A percentile compares a stretch with the other conserved stretches of the same genome.
phyloP scores from a whole-genome alignment of 192 early-diverging fungal genomes.

The Allomyces macrogynus region DNA sequence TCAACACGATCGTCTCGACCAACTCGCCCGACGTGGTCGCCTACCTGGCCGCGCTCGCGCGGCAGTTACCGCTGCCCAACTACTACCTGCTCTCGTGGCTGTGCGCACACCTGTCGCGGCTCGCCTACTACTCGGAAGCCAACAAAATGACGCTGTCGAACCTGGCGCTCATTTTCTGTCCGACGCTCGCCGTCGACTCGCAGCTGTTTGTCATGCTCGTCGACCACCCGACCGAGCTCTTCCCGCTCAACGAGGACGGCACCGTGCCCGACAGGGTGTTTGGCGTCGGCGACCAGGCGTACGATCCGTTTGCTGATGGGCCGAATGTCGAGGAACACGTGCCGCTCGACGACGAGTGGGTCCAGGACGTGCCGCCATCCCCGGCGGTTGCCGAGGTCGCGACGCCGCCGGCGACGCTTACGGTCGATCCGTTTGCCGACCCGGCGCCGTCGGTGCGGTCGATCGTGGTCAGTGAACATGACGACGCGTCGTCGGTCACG shows the following conservation, averaged over 20 bases:
- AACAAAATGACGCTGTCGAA: slow-evolving; percentile 42
- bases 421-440: too few species aligned
- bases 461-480: too few species aligned
- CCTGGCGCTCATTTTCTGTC: slow-evolving; percentile 38
- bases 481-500: too few species aligned
- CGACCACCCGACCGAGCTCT: not conserved
- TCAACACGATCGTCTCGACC: slow-evolving; percentile 12
- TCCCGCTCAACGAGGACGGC: not conserved
- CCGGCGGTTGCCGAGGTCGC: too few species aligned
- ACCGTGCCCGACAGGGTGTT: not conserved
- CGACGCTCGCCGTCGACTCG: slow-evolving; percentile 29
- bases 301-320: too few species aligned
- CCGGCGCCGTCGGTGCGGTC: too few species aligned
- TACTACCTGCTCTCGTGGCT: slow-evolving; percentile 26
- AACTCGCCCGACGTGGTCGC: slow-evolving; percentile 9
- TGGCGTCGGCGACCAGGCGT: too few species aligned
- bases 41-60: slow-evolving; percentile 15
- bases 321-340: too few species aligned
- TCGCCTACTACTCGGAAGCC: slow-evolving; percentile 18
- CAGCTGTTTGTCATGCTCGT: slow-evolving; percentile 15
- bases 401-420: too few species aligned
- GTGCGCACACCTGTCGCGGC: slow-evolving; percentile 27
- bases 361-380: too few species aligned
- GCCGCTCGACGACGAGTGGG: too few species aligned
- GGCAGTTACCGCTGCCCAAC: slow-evolving; percentile 22